These are phyloP conservation scores for Kokia cookei DNA, from an alignment of 441 rosid genomes.

Conservation along the genomic window DNA sequence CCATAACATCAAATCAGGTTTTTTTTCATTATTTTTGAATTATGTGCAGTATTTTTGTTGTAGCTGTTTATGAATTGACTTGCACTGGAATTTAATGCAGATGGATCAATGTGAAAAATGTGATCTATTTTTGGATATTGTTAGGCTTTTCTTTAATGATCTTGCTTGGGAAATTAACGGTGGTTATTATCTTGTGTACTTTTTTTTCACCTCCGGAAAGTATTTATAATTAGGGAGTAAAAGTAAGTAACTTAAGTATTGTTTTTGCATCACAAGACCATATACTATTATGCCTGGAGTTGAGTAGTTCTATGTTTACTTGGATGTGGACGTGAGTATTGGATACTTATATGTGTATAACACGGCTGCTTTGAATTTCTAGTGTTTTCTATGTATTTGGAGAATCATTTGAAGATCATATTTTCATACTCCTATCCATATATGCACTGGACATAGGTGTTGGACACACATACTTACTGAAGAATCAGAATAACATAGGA, in stretches of 20 bases:
- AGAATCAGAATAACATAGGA: background rate
- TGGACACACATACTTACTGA: background rate
- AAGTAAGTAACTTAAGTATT: background rate
- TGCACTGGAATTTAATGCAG: background rate
- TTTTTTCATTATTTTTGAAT: background rate
- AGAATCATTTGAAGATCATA: background rate
- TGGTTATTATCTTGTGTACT: background rate
- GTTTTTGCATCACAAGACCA: background rate
- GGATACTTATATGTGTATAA: too few species aligned
- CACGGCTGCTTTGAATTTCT: too few species aligned
- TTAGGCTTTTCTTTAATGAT: background rate
- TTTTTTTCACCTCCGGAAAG: background rate
- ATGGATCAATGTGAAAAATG: background rate
- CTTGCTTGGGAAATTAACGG: background rate
- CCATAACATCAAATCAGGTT: slow-evolving; percentile 28
- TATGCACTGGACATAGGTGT: background rate
- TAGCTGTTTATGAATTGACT: background rate
- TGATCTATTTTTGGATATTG: background rate
- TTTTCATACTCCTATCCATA: background rate
- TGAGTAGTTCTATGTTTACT: too few species aligned
- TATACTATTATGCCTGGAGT: background rate
- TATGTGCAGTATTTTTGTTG: background rate
- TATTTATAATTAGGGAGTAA: background rate
- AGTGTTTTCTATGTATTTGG: too few species aligned
- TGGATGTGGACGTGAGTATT: too few species aligned